Percentiles rank a stretch among this genome's conserved stretches.
These are phyloP conservation scores for Purshia tridentata DNA, from an alignment of 306 rosid genomes.

Conservation along the genomic window DNA sequence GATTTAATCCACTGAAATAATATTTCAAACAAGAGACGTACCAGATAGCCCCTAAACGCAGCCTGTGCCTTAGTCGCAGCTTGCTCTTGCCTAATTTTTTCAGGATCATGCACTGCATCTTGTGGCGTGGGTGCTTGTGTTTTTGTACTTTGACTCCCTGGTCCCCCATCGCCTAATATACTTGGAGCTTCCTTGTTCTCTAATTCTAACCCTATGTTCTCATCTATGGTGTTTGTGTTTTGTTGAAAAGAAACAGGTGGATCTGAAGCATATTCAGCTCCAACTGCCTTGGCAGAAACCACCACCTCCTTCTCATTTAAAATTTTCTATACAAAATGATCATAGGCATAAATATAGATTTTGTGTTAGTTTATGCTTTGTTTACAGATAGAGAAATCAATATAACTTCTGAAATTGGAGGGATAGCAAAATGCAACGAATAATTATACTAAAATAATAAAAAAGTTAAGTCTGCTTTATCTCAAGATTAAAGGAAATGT, in stretches of 20 bases:
- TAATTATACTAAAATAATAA: background rate
- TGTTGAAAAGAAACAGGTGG: slow-evolving; percentile 40
- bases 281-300: slow-evolving; percentile 56
- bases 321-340: slow-evolving; percentile 50
- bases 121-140: slow-evolving; percentile 42
- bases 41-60: slow-evolving; percentile 97
- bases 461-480: background rate
- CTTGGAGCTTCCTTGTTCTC: slow-evolving; percentile 51
- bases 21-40: slow-evolving; percentile 29
- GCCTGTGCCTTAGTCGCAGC: slow-evolving; percentile 95
- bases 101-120: slow-evolving; percentile 59
- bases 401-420: background rate
- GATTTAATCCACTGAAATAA: background rate
- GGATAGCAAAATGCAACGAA: background rate
- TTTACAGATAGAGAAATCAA: background rate
- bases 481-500: background rate
- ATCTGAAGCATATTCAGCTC: slow-evolving; percentile 49
- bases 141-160: slow-evolving; percentile 57
- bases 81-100: slow-evolving; percentile 66
- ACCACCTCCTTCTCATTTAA: slow-evolving; percentile 57
- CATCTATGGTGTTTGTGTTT: slow-evolving; percentile 27
- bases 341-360: slow-evolving; percentile 14
- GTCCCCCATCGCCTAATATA: slow-evolving; percentile 29
- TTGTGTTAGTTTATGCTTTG: background rate
- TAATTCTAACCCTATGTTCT: slow-evolving; percentile 47